phyloP scores from a whole-genome alignment of 2,329 filamentous ascomycete species.

The Verticillium nonalfalfae region DNA sequence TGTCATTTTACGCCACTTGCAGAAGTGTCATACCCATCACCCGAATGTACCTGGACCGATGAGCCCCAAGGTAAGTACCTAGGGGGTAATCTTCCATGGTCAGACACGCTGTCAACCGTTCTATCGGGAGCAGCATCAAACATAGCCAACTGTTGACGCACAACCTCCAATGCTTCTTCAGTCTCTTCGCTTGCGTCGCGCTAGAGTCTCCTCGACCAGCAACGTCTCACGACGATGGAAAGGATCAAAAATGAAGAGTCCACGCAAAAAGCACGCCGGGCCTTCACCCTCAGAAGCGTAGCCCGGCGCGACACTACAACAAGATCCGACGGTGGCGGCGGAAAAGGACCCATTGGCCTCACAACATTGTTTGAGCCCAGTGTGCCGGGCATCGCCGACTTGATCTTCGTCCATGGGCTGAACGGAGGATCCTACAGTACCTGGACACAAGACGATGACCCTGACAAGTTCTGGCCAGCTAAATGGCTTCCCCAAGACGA shows the following conservation, averaged over 20 bases:
- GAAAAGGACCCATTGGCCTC: slow-evolving; percentile 17
- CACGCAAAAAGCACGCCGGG: not conserved
- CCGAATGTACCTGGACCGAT: too few relatives aligned
- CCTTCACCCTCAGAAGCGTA: not conserved
- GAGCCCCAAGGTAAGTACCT: too few relatives aligned
- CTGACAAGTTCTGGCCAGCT: slow-evolving; percentile 22
- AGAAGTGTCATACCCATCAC: too few relatives aligned
- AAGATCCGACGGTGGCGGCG: not conserved
- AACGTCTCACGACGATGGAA: not conserved
- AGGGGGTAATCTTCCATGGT: too few relatives aligned
- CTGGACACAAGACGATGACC: slow-evolving; percentile 19
- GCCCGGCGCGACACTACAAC: not conserved
- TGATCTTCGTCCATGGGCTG: slow-evolving; percentile 32
- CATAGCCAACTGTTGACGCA: not conserved
- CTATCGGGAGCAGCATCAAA: too few relatives aligned
- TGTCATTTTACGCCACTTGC: too few relatives aligned
- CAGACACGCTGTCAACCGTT: too few relatives aligned
- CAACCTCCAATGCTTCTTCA: not conserved
- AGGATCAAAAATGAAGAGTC: not conserved
- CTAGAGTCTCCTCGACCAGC: not conserved
- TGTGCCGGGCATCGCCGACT: slow-evolving; percentile 12
- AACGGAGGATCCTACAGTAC: slow-evolving; percentile 27
- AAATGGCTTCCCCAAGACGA: slow-evolving; percentile 24
- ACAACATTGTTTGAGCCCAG: slow-evolving; percentile 14
- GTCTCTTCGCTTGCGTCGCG: not conserved